These are phyloP conservation scores for Sporothrix dimorphospora DNA, from an alignment of 2,329 filamentous ascomycete species.

Conservation along the genomic window DNA sequence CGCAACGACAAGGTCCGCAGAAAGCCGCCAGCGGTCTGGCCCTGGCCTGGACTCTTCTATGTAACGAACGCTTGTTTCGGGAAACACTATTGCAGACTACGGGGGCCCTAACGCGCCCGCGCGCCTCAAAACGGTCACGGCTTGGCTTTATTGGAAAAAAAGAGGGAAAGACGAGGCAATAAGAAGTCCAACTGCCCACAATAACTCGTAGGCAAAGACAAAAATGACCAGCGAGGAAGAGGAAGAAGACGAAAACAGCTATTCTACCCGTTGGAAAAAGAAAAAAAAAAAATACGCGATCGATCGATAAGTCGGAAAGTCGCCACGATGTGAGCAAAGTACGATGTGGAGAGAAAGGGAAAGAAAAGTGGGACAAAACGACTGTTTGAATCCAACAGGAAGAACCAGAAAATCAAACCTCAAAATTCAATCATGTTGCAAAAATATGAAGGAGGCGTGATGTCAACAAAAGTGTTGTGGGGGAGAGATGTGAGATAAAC, in stretches of 20 bases:
- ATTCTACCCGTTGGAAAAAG: not conserved
- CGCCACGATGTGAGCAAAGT: not conserved
- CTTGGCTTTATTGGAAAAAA: constrained; percentile 10
- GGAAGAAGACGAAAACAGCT: not conserved
- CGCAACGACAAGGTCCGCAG: not conserved
- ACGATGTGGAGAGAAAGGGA: not conserved
- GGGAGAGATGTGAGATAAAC: not conserved
- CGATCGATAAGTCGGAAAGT: not conserved
- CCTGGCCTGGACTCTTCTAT: not conserved
- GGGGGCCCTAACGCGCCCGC: not conserved
- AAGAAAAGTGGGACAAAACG: not conserved
- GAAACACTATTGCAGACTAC: constrained; percentile 16
- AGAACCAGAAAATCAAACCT: not conserved
- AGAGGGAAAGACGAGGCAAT: not conserved
- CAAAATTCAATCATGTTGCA: not conserved
- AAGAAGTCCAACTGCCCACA: not conserved
- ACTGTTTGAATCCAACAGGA: not conserved
- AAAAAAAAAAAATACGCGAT: not conserved
- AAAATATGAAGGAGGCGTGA: not conserved
- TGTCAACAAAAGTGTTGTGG: not conserved
- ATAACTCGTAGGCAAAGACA: not conserved
- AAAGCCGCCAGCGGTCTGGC: too few species aligned
- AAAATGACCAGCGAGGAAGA: not conserved
- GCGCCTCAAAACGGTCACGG: not conserved
- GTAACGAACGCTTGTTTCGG: not conserved